A percentile compares a stretch with the other conserved stretches of the same genome.
phyloP scores from a whole-genome alignment of 306 rosid species.

The Ormosia emarginata region DNA sequence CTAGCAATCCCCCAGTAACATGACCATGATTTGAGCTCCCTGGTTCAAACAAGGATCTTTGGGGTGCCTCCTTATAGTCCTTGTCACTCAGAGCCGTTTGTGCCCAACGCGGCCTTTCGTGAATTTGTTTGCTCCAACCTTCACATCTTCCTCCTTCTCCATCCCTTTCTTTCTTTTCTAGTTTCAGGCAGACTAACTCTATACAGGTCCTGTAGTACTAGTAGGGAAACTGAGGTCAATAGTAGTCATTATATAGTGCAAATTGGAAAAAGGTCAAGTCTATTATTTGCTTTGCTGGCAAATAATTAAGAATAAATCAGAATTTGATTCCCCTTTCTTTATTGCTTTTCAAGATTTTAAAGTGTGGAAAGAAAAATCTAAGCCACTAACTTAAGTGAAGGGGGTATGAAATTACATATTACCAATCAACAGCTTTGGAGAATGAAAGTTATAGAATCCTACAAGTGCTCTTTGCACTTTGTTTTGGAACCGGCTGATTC shows the following conservation, averaged over 20 bases:
- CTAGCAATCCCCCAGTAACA: constrained; percentile 87
- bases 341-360: too few species aligned
- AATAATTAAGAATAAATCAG: neutral
- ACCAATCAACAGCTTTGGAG: too few species aligned
- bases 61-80: constrained; percentile 86
- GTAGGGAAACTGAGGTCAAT: neutral
- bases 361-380: too few species aligned
- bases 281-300: constrained; percentile 26
- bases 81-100: constrained; percentile 63
- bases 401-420: too few species aligned
- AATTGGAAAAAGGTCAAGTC: neutral
- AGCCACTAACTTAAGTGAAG: too few species aligned
- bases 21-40: constrained; percentile 87
- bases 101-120: constrained; percentile 78
- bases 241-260: neutral
- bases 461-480: too few species aligned
- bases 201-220: neutral
- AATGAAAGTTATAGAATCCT: too few species aligned
- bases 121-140: constrained; percentile 77
- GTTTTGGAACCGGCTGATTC: too few species aligned
- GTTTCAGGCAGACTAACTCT: neutral
- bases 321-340: too few species aligned
- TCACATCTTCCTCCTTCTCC: constrained; percentile 85
- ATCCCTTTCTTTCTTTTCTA: neutral
- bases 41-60: constrained; percentile 79